Base-by-base conservation (phyloP, 305 asterid genomes). In the Fraxinus dipetala region DNA sequence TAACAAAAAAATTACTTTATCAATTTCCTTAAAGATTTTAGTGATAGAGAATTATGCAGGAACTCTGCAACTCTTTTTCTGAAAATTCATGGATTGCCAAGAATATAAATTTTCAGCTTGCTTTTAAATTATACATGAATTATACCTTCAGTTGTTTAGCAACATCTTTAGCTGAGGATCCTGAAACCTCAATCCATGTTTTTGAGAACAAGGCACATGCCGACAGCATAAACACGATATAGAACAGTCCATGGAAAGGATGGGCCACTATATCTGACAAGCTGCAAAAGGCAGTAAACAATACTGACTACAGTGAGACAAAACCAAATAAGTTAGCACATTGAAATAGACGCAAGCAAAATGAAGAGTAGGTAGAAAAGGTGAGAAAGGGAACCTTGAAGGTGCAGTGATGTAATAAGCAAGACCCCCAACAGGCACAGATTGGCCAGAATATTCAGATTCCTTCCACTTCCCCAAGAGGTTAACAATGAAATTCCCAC, bases 151-250 rank as follows among this genome's bases (percentile, higher is more conserved):
- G 83, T 79, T 79, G 87, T 67, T 82, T 82, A 36, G 85, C 85
- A 16, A 85, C 85, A 72, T 81, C 87, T 48, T 31, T 81, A 20
- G 87, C 76, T 73, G 85, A 85, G 67, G 87, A 85, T 82, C 87
- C 87, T 13, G 87, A 85, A 67, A 82, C 83, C 78, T 81, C 81
- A 45, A 82, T 85, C 87, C 87, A 85, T 11, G 87, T 82, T 45
- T 85, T 82, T 67, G 85, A 82, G 83, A 85, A 82, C 77, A 85
- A 77, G 11, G 85, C 87, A 78, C 85, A 85, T 13, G 85, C 87
- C 45, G 85, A 63, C 48, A 85, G 80, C 87, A 82, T 82, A 76
- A 85, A 79, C 74, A 82, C 72, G 3, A 82, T 72, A 35, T 85
- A 82, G 48, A 79, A 79, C 8, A 79, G 63, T 65, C 77, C 85